Evolutionary conservation across 2,329 filamentous ascomycete species (phyloP).

Genomic region (Apiospora marii): DNA sequence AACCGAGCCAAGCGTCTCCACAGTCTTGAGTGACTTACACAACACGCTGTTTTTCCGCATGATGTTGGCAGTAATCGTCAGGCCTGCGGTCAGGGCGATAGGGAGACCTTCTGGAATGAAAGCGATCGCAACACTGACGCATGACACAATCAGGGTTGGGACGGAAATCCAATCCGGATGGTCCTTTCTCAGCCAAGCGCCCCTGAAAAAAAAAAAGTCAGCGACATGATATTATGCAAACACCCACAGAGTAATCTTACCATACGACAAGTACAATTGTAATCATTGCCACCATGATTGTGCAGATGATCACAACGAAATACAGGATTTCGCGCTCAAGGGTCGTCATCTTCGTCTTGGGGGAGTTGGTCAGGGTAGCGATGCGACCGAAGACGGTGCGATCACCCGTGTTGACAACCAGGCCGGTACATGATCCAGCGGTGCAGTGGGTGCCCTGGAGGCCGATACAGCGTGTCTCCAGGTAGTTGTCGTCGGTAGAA

Average conservation of each 20-base stretch:
- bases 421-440: constrained; percentile 9
- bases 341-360: constrained; percentile 22
- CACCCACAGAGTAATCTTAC: constrained; percentile 54
- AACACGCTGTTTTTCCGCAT: constrained; percentile 23
- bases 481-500: constrained; percentile 23
- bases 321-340: constrained; percentile 25
- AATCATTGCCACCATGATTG: constrained; percentile 72
- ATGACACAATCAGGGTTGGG: constrained; percentile 22
- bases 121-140: constrained; percentile 23
- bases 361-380: constrained; percentile 20
- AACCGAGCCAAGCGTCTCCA: constrained; percentile 23
- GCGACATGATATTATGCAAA: constrained; percentile 44
- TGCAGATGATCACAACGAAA: constrained; percentile 46
- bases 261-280: constrained; percentile 71
- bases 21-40: constrained; percentile 23
- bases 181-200: constrained; percentile 70
- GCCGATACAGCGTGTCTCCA: constrained; percentile 22
- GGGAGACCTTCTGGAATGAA: constrained; percentile 24
- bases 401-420: constrained; percentile 24
- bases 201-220: constrained; percentile 53
- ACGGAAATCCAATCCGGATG: constrained; percentile 76
- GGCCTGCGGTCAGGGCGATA: constrained; percentile 23
- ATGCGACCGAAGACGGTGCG: constrained; percentile 24
- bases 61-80: constrained; percentile 23
- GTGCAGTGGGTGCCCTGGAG: constrained; percentile 23